These are phyloP conservation scores for Leptographium procerum DNA, from an alignment of 2,329 filamentous ascomycete genomes.

Conservation along the genomic window DNA sequence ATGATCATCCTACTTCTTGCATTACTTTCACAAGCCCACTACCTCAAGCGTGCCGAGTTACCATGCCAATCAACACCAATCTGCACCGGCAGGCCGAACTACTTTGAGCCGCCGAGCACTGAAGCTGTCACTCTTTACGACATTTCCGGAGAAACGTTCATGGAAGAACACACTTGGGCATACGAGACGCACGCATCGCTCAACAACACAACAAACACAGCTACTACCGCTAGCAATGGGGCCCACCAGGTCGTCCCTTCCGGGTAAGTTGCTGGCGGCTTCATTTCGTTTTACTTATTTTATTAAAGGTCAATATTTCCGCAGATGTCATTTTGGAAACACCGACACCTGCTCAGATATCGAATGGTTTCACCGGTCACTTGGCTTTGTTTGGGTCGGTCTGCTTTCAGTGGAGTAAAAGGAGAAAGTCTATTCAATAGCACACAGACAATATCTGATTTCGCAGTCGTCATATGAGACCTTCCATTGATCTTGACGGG, in stretches of 20 bases:
- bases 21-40: neutral
- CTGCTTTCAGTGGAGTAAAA: neutral
- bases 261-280: neutral
- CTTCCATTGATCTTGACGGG: neutral
- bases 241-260: neutral
- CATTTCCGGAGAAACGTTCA: neutral
- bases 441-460: neutral
- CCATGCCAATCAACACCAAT: neutral
- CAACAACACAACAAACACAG: neutral
- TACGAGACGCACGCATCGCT: neutral
- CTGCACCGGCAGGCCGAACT: neutral
- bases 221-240: neutral
- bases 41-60: neutral
- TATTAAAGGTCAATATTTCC: neutral
- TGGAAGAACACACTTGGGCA: neutral
- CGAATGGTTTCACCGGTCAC: conserved; percentile 4
- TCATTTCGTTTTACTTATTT: neutral
- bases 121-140: neutral
- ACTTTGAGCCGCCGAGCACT: neutral
- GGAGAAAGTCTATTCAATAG: neutral
- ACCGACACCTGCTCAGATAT: conserved; percentile 10
- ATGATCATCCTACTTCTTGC: neutral
- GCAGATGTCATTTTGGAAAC: conserved; percentile 9
- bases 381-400: conserved; percentile 5
- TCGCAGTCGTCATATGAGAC: neutral